Base-by-base conservation (phyloP, 768 basidiomycete species). In the Xerocomellus dryophilus region DNA sequence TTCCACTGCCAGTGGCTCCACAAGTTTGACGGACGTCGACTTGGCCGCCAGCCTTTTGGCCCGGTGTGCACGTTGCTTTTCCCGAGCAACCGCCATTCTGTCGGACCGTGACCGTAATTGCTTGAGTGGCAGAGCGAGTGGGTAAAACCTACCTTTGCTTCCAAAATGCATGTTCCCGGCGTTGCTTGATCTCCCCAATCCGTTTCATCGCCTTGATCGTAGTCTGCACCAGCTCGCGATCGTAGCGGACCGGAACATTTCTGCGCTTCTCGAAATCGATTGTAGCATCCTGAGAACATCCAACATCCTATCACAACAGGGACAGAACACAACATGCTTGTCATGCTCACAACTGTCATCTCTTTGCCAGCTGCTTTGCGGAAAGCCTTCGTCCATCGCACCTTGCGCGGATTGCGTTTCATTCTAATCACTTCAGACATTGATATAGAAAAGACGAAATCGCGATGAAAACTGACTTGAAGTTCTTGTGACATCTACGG, bases 381-480 rank as follows among this genome's bases (percentile, higher is more conserved):
- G 81, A 99, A 99, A 20, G 97, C 97, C 73, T 99, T 99, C 42
- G 97, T 99, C 97, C 97, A 99, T 63, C 92, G 80, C 35, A 99
- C 95, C 74, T 99, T 99, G 56, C 97, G 86, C 42, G 97, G 97
- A 75, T 98, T 99, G 36, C 97, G 89, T 78, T 98, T 98, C 97
- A 98, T 98, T 74, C 93, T 95, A 61, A 5, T 49, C 50, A 23
- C 32, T 39, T 54, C 43, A 57, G 47, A 3, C 54, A 53, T 51
- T 32, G 14, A 39, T 29, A 0, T 15, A 47, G 31, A 46, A 25
- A 44, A 54, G 31, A 21, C 8, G 18, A 17, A 11, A 43, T 12
- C 36, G 25, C 9, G 12, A 23, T n/a, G 2, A 29, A 39, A 40
- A 69, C 81, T 60, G 65, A 93, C 93, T 99, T 99, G 85, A 99